A percentile compares a stretch with the other conserved stretches of the same genome.
phyloP scores from a whole-genome alignment of 2,329 filamentous ascomycete genomes.

The Lithohypha guttulata region DNA sequence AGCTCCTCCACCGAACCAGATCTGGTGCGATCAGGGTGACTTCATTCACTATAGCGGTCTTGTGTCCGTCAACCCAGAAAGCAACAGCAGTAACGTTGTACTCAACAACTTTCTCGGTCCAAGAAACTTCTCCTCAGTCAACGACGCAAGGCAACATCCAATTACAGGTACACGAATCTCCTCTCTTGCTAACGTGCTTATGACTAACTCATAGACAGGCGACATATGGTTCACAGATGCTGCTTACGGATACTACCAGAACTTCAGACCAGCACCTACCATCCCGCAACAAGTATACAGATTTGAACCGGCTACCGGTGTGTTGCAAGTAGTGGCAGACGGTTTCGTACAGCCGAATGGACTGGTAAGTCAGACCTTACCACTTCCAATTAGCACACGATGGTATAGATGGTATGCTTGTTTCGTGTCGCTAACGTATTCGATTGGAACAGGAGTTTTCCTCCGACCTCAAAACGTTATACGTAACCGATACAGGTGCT shows the following conservation, averaged over 20 bases:
- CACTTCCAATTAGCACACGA: background rate
- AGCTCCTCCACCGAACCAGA: background rate
- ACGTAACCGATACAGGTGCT: slow-evolving; percentile 10
- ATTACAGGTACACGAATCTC: too few relatives aligned
- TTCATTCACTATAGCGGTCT: slow-evolving; percentile 2
- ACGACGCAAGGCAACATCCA: slow-evolving; percentile 20
- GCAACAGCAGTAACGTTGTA: slow-evolving; percentile 29
- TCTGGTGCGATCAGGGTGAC: slow-evolving; percentile 7
- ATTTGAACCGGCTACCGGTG: slow-evolving; percentile 32
- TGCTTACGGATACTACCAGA: slow-evolving; percentile 34
- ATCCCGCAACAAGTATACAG: slow-evolving; percentile 42
- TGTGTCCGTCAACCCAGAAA: slow-evolving; percentile 7
- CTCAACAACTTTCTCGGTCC: slow-evolving; percentile 49
- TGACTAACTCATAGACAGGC: too few relatives aligned
- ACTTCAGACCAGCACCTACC: slow-evolving; percentile 35
- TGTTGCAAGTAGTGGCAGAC: slow-evolving; percentile 39
- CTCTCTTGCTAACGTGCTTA: too few relatives aligned
- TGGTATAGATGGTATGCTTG: slow-evolving; percentile 20
- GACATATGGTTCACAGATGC: slow-evolving; percentile 23
- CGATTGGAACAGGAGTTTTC: slow-evolving; percentile 12
- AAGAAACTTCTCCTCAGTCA: slow-evolving; percentile 28
- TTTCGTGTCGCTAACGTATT: too few relatives aligned
- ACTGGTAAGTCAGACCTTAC: background rate
- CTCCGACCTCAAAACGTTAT: slow-evolving; percentile 8
- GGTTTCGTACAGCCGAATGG: slow-evolving; percentile 36